Percentiles rank a stretch among this genome's conserved stretches.
Conservation (phyloP, 2,329 filamentous ascomycete genomes). For the Dactylellina haptotyla region DNA sequence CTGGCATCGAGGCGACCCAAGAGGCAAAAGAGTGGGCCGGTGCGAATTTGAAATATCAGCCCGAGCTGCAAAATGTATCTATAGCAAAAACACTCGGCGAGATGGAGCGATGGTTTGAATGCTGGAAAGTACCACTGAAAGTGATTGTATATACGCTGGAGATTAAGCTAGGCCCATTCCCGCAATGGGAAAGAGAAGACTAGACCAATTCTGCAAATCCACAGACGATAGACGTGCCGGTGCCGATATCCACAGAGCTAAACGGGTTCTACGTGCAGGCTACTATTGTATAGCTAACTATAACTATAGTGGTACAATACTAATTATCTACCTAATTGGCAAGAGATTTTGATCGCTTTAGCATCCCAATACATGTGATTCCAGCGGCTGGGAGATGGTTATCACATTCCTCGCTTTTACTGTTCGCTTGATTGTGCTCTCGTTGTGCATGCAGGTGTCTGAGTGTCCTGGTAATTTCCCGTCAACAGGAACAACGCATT, state of each 20-base stretch:
- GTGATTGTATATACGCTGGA: not conserved
- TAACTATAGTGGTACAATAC: not conserved
- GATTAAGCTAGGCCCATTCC: conserved; percentile 13
- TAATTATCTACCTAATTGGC: not conserved
- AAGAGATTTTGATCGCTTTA: not conserved
- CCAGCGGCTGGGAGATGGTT: no score
- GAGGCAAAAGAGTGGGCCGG: conserved; percentile 1
- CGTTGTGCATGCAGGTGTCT: conserved; percentile 43
- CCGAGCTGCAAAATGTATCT: conserved; percentile 10
- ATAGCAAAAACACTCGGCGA: not conserved
- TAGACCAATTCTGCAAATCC: not conserved
- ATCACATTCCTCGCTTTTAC: conserved; percentile 18
- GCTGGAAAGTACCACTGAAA: conserved; percentile 17
- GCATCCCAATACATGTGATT: conserved; percentile 26
- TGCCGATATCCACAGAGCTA: not conserved
- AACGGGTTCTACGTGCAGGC: no score
- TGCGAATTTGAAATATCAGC: not conserved
- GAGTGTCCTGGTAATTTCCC: conserved; percentile 53
- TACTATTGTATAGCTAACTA: not conserved
- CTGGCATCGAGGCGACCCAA: not conserved
- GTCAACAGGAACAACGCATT: conserved; percentile 53
- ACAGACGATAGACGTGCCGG: not conserved
- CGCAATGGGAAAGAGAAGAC: conserved; percentile 21
- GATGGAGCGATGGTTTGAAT: conserved; percentile 4
- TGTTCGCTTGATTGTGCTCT: conserved; percentile 40